Base-by-base conservation (phyloP, 1,284 basidiomycete species). In the Ceratobasidium papillatum region DNA sequence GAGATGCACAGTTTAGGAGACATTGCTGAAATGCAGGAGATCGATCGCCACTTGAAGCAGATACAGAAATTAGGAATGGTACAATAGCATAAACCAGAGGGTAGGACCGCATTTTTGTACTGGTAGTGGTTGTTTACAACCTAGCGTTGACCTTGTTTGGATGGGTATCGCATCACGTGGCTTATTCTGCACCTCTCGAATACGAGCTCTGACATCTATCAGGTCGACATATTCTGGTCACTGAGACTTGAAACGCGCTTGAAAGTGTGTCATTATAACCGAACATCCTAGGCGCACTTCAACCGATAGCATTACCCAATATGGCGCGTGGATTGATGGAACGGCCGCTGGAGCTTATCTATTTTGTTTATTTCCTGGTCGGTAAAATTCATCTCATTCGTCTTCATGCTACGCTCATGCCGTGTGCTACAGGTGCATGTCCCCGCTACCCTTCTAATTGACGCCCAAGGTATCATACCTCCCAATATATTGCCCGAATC, bases 401-500 rank as follows among this genome's bases (percentile, higher is more conserved):
- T n/a, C 22, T n/a, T 27, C 11, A n/a, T 49, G 14, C 61, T 38
- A 32, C 72, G 64, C 58, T 22, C 75, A 7, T 14, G 32, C 38
- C 30, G 36, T 25, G n/a, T 68, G 19, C 19, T 3, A 27, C 78
- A 91, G 89, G 82, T 87, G 1, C 91, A 93, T 78, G 83, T 92
- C 19, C 86, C 88, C 0, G 87, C 88, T 2, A 88, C 91, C 1
- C 78, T 93, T 2, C 79, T 91, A 30, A 80, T 93, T 38, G 92
- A 94, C 79, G 80, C 90, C n/a, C 92, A 93, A 80, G 82, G 86
- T 2, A 71, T 94, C n/a, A 91, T 90, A 77, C 91, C 91, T 2
- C 72, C 82, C 0, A 77, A 81, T 19, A 75, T 86, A 14, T 80
- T 90, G 8, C 91, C 91, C 0, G 56, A 77, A 0, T 75, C 84